A percentile compares a stretch with the other conserved stretches of the same genome.
phyloP scores from a whole-genome alignment of 345 rosid genomes.

The Aquilaria sinensis region DNA sequence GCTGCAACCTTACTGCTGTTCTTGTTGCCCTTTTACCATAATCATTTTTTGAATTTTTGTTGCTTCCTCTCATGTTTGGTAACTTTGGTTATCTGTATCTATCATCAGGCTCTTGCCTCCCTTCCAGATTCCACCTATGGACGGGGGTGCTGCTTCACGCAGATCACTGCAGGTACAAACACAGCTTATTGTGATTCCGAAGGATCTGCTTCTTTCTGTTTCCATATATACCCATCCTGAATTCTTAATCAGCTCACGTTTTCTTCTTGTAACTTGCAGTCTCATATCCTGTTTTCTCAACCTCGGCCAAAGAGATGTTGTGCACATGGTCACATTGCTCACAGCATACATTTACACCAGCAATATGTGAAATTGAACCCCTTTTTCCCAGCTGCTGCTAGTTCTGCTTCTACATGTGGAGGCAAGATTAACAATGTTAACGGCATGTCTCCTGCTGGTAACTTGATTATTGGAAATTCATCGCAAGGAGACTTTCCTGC shows the following conservation, averaged over 20 bases:
- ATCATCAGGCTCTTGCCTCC: constrained; percentile 30
- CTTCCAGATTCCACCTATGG: constrained; percentile 27
- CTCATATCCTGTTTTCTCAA: constrained; percentile 27
- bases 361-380: constrained; percentile 33
- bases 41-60: background rate
- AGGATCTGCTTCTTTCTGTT: background rate
- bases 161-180: constrained; percentile 28
- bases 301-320: constrained; percentile 48
- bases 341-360: constrained; percentile 45
- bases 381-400: constrained; percentile 30
- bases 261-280: constrained; percentile 10
- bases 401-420: constrained; percentile 22
- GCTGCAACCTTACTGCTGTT: constrained; percentile 5
- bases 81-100: background rate
- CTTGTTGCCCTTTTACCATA: constrained; percentile 11
- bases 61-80: background rate
- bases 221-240: background rate
- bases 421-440: constrained; percentile 23
- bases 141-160: constrained; percentile 25
- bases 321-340: constrained; percentile 51
- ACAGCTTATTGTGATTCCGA: background rate
- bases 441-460: constrained; percentile 13
- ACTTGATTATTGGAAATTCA: constrained; percentile 19
- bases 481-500: constrained; percentile 25
- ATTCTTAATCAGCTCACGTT: constrained; percentile 1